These are phyloP conservation scores for Cordyceps javanica DNA, from an alignment of 2,329 filamentous ascomycete species.

Conservation along the genomic window DNA sequence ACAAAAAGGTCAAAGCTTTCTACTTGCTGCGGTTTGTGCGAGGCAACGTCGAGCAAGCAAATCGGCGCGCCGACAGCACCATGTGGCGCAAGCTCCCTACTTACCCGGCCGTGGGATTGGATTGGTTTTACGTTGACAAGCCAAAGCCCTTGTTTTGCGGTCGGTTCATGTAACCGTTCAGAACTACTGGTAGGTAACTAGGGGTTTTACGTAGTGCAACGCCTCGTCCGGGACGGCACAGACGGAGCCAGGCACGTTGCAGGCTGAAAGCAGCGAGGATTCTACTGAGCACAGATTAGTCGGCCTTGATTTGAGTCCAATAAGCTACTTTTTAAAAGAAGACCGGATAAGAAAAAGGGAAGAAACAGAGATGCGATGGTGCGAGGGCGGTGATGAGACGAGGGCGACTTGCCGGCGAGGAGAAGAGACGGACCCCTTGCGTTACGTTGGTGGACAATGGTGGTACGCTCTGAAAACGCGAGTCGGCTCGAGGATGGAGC, in stretches of 20 bases:
- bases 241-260: background rate
- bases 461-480: slow-evolving; percentile 5
- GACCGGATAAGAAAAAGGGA: background rate
- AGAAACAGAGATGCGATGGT: background rate
- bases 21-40: background rate
- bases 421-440: background rate
- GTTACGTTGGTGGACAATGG: slow-evolving; percentile 8
- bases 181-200: background rate
- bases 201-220: too few relatives aligned
- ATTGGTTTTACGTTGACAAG: background rate
- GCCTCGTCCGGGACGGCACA: background rate
- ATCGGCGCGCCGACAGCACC: background rate
- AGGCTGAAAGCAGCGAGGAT: background rate
- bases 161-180: background rate
- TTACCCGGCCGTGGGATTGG: background rate
- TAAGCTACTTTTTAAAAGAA: background rate
- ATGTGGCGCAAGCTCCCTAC: background rate
- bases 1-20: background rate
- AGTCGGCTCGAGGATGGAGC: background rate
- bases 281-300: too few relatives aligned
- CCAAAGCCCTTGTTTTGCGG: too few relatives aligned
- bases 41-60: background rate
- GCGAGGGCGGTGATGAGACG: background rate
- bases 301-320: background rate
- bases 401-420: background rate